Conservation (phyloP, 371 early-diverging fungal species). For the Mortierella sp. region DNA sequence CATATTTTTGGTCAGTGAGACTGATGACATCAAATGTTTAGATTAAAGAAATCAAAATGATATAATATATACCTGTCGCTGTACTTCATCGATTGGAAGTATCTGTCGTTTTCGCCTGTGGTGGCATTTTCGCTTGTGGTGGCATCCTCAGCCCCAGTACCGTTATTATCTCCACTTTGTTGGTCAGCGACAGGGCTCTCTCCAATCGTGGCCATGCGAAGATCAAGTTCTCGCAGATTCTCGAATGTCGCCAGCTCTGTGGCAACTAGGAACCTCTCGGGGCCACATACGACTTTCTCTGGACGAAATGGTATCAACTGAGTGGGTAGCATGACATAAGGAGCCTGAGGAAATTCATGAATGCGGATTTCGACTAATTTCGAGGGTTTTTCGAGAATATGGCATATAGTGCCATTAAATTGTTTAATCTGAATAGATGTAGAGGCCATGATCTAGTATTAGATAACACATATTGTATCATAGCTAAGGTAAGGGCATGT, state of each 20-base stretch:
- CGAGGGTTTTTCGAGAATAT: constrained; percentile 47
- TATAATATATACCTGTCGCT: constrained; percentile 16
- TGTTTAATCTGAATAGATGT: constrained; percentile 3
- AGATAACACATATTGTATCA: background rate
- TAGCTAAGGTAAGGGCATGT: background rate
- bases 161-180: background rate
- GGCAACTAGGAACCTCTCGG: constrained; percentile 13
- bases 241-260: constrained; percentile 15
- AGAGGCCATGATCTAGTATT: background rate
- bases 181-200: background rate
- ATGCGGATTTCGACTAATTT: constrained; percentile 22
- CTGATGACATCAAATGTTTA: background rate
- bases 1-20: background rate
- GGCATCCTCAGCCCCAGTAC: background rate
- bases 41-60: background rate
- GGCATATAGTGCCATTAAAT: constrained; percentile 6
- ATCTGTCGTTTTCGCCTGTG: background rate
- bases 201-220: constrained; percentile 8
- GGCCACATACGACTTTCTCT: background rate
- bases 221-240: constrained; percentile 25
- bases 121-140: too few relatives aligned
- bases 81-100: constrained; percentile 25
- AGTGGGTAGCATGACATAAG: constrained; percentile 9
- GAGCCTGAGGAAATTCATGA: background rate
- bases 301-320: background rate